Evolutionary conservation across 2,329 filamentous ascomycete species (phyloP).

Genomic region (Dothideomycetes sp.): DNA sequence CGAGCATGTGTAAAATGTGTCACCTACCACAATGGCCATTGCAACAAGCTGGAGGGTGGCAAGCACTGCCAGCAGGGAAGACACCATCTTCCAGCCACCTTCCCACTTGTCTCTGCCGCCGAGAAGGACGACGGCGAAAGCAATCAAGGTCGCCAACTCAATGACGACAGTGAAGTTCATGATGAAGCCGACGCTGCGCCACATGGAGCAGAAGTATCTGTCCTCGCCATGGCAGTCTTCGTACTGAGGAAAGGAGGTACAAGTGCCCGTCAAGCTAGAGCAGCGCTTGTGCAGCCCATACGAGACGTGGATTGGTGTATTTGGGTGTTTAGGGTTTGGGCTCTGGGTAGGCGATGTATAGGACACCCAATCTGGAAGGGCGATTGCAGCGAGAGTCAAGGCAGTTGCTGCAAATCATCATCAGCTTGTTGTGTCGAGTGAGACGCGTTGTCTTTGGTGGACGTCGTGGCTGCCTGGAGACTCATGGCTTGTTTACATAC

Average conservation of each 20-base stretch:
- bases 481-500: constrained; percentile 16
- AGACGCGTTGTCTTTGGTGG: constrained; percentile 20
- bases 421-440: neutral
- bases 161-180: constrained; percentile 77
- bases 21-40: constrained; percentile 71
- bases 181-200: constrained; percentile 78
- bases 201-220: constrained; percentile 80
- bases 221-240: constrained; percentile 57
- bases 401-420: constrained; percentile 44
- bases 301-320: constrained; percentile 46
- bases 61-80: constrained; percentile 52
- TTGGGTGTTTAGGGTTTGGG: constrained; percentile 18
- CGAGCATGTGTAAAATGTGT: neutral
- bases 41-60: constrained; percentile 61
- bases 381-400: constrained; percentile 60
- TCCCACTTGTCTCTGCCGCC: constrained; percentile 74
- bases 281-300: constrained; percentile 77
- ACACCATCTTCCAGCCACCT: constrained; percentile 70
- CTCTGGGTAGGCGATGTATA: constrained; percentile 27
- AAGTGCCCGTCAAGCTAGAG: constrained; percentile 54
- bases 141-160: constrained; percentile 69
- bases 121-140: constrained; percentile 63
- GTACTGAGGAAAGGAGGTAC: constrained; percentile 55
- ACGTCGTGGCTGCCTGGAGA: constrained; percentile 1
- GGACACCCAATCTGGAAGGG: constrained; percentile 60